Evolutionary conservation across 306 rosid genomes (phyloP), one percentile per base, ranked within the genome.

Genomic region (Quercus dentata): DNA sequence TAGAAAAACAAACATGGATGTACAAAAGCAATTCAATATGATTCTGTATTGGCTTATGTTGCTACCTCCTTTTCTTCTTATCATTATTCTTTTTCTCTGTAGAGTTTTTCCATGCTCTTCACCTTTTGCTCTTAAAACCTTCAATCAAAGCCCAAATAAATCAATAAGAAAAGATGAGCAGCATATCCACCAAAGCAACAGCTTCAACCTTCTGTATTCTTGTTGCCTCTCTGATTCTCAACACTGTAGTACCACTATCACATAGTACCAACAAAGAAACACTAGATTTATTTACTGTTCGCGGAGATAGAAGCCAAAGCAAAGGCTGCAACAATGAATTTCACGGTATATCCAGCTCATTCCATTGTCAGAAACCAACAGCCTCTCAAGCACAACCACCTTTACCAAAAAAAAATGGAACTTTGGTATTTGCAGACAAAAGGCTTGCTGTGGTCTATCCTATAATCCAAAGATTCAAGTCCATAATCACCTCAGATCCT

Each of bases 381-480:
- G 46, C 13, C 38, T 44, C 85, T 30, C 73, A 83, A 56, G 73
- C 76, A 56, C 71, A 86, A 17, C 80, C 86, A 69, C 62, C 79
- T 72, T 75, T 58, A 15, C 84, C 90, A 15, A 78, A 33, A 63
- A 46, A 75, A 73, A 25, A 76, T 30, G 63, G 76, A 38, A 69
- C 78, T 31, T 70, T 91, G 61, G 86, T 76, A 5, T 95, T 90
- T 84, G 81, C 85, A 59, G 98, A 94, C 63, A 87, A 87, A 79
- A 86, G 97, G 80, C 94, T 92, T 56, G 62, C 83, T 44, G 57
- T 78, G 28, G 90, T 89, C 30, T 92, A 92, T 80, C 89, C 97
- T 5, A 83, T 88, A 44, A 91, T 94, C 81, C 98, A 94, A 87
- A 91, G 82, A 49, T 94, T 92, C 97, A 94, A 87, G 86, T 91